These are phyloP conservation scores for Termitomyces sp. DNA, from an alignment of 768 basidiomycete species.

Conservation along the genomic window DNA sequence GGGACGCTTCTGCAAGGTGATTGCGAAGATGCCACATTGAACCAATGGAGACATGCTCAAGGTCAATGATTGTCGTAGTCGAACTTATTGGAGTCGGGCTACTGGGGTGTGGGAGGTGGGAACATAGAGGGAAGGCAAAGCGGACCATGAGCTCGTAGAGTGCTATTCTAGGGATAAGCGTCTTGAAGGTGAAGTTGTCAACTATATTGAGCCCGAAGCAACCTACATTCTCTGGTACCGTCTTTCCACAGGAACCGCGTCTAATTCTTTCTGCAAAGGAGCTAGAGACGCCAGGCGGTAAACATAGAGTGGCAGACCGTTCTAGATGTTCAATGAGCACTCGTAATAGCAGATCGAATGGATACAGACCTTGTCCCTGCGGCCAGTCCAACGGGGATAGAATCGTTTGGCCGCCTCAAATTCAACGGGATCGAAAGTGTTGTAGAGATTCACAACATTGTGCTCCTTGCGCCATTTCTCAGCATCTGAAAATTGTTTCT, in stretches of 20 bases:
- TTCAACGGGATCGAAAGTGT: conserved; percentile 54
- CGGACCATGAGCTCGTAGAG: conserved; percentile 66
- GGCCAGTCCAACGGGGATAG: conserved; percentile 82
- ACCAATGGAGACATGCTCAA: conserved; percentile 56
- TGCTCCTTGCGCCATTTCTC: conserved; percentile 67
- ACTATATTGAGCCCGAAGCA: conserved; percentile 1
- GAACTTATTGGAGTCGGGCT: conserved; percentile 54
- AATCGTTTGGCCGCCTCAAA: conserved; percentile 56
- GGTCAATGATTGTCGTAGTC: conserved; percentile 68
- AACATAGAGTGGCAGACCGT: conserved; percentile 73
- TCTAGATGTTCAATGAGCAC: conserved; percentile 27
- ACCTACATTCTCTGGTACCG: conserved; percentile 71
- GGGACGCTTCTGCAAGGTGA: conserved; percentile 74
- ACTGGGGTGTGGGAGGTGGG: conserved; percentile 50
- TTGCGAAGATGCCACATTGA: conserved; percentile 67
- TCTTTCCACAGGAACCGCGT: conserved; percentile 46
- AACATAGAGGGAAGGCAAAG: conserved; percentile 64
- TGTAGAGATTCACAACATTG: conserved; percentile 60
- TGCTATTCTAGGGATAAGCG: conserved; percentile 40
- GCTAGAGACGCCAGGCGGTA: conserved; percentile 66
- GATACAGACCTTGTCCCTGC: conserved; percentile 64
- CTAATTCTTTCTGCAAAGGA: conserved; percentile 56
- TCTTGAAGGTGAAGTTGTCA: not conserved
- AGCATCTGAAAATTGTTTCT: conserved; percentile 65
- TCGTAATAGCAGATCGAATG: not conserved